Base-by-base conservation (phyloP, 192 early-diverging fungal genomes). In the Backusella mclennaniae region DNA sequence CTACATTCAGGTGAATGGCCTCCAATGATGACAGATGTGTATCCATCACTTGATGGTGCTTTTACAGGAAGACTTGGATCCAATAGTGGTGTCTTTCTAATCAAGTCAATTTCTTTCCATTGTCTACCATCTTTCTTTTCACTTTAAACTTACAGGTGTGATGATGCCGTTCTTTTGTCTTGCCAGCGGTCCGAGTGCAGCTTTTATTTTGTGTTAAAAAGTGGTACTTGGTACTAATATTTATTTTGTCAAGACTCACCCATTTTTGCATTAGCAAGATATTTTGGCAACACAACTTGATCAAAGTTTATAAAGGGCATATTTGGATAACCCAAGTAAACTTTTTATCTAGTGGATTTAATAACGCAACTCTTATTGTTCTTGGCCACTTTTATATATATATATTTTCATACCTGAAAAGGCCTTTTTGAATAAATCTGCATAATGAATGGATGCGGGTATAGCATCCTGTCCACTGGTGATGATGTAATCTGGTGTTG, bases 261-360 rank as follows among this genome's bases (percentile, higher is more conserved):
- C 73, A 81, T 70, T 76, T 81, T 81, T 44, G 59, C 59, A 66
- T 76, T 77, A 29, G 76, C 80, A 66, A 77, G 76, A 52, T 81
- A 68, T 56, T 81, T 81, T 68, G 75, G 70, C 8, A 81, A 33
- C 15, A 81, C 69, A 0, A 81, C 80, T 49, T 81, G 80, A 31
- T 81, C 80, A 74, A 81, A 81, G 41, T 74, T 69, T n/a, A 77
- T 72, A 38, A 81, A 81, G 29, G 80, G 80, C 31, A 81, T 69
- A 66, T 52, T 66, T 8, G 80, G 75, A 67, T 74, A 73, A 1
- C 80, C 80, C 56, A 81, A 67, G 31, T 73, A 81, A 9, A 81
- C 80, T 81, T 14, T n/a, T 8, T 33, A 33, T 33, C 2, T 33
- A 3, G 33, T 33, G 33, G 33, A 33, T 33, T 33, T 33, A 33